Evolutionary conservation across 306 rosid genomes (phyloP).

Genomic region (Sicyos edulis): DNA sequence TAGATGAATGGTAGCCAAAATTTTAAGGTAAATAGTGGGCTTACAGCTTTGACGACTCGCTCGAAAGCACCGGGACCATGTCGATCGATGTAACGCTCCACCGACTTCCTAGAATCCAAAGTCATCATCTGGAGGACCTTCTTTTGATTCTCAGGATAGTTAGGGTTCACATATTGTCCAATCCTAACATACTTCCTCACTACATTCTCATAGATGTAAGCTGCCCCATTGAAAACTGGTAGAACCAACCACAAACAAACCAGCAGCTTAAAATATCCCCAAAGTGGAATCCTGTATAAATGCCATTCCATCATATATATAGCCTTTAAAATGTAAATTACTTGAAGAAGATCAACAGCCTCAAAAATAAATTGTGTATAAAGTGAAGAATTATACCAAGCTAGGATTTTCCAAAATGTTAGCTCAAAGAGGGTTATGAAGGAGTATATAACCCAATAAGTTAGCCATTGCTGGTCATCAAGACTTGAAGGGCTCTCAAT

Average conservation of each 20-base stretch:
- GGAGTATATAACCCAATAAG: constrained; percentile 86
- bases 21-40: background rate
- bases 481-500: constrained; percentile 84
- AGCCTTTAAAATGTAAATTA: background rate
- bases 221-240: constrained; percentile 88
- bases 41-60: constrained; percentile 57
- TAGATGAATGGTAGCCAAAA: background rate
- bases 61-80: constrained; percentile 71
- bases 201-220: constrained; percentile 61
- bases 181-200: constrained; percentile 67
- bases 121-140: constrained; percentile 76
- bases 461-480: constrained; percentile 93
- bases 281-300: constrained; percentile 57
- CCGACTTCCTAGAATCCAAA: constrained; percentile 72
- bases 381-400: constrained; percentile 47
- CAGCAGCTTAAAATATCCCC: constrained; percentile 74
- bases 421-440: constrained; percentile 71
- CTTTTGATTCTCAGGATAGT: constrained; percentile 47
- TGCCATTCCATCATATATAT: background rate
- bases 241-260: constrained; percentile 77
- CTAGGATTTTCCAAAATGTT: constrained; percentile 52
- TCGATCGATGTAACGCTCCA: constrained; percentile 56
- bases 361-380: no score
- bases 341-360: background rate
- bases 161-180: constrained; percentile 30